phyloP scores from a whole-genome alignment of 148 eudicot genomes.

The Vaccinium myrtillus region DNA sequence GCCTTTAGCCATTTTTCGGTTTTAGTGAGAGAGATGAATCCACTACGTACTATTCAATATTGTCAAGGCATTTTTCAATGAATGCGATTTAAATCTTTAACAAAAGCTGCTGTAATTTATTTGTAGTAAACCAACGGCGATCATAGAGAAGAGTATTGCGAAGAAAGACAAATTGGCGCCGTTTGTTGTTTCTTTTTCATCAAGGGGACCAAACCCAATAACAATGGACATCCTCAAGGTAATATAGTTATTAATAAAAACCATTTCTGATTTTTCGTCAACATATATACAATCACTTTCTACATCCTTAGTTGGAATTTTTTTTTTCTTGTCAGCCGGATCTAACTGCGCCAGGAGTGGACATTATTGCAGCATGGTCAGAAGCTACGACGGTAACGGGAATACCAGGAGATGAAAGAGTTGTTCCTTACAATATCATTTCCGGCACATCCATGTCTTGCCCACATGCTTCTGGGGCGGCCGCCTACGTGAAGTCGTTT shows the following conservation, averaged over 20 bases:
- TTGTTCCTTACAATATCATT: slow-evolving; percentile 31
- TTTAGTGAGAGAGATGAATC: too few relatives aligned
- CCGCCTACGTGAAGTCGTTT: slow-evolving; percentile 54
- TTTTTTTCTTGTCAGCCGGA: slow-evolving; percentile 39
- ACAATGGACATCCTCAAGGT: slow-evolving; percentile 60
- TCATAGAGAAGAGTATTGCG: slow-evolving; percentile 20
- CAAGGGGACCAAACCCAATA: slow-evolving; percentile 58
- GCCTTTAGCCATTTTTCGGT: too few relatives aligned
- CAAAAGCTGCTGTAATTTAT: too few relatives aligned
- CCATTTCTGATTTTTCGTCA: neutral
- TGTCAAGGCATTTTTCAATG: too few relatives aligned
- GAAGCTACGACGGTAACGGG: slow-evolving; percentile 30
- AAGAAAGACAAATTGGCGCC: slow-evolving; percentile 31
- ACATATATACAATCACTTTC: neutral
- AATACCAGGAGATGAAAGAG: slow-evolving; percentile 29
- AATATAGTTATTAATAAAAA: neutral
- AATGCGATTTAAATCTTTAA: too few relatives aligned
- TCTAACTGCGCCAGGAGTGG: slow-evolving; percentile 59
- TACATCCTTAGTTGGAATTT: neutral
- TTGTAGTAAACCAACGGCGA: too few relatives aligned
- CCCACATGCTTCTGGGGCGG: slow-evolving; percentile 61
- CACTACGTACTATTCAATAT: too few relatives aligned
- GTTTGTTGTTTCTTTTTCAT: slow-evolving; percentile 47
- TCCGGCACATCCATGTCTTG: slow-evolving; percentile 79
- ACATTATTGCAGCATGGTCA: slow-evolving; percentile 59